Conservation (phyloP, 352 stramenopile species). For the Phytopythium sindhum region DNA sequence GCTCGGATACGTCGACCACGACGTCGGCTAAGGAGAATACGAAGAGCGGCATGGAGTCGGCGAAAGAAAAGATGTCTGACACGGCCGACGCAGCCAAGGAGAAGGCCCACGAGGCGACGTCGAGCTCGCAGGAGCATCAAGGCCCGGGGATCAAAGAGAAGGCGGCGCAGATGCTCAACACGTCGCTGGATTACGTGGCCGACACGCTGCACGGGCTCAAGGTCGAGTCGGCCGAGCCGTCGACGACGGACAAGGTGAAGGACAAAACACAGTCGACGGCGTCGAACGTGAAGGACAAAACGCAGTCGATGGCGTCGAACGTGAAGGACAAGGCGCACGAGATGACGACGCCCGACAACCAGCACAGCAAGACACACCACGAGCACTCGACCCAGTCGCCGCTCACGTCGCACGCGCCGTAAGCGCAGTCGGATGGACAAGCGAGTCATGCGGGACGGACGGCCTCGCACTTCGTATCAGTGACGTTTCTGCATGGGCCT, state of each 20-base stretch:
- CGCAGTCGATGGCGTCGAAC: neutral
- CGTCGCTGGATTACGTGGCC: slow-evolving; percentile 8
- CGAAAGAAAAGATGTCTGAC: slow-evolving; percentile 16
- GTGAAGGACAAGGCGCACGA: slow-evolving; percentile 1
- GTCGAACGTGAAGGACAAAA: neutral
- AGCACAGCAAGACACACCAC: neutral
- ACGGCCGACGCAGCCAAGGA: slow-evolving; percentile 15
- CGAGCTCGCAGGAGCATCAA: neutral
- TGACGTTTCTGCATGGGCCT: no score
- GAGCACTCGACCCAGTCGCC: neutral
- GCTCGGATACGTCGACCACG: slow-evolving; percentile 13
- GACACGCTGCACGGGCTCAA: slow-evolving; percentile 2
- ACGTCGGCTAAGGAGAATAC: slow-evolving; percentile 6
- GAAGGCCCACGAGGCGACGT: neutral
- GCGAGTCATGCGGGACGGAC: no score
- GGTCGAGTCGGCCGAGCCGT: neutral
- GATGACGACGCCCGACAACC: neutral
- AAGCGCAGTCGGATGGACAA: no score
- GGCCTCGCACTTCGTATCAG: no score
- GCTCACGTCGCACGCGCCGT: neutral
- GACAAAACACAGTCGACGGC: neutral
- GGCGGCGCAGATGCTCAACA: slow-evolving; percentile 6
- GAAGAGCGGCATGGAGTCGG: slow-evolving; percentile 11
- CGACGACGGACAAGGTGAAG: neutral
- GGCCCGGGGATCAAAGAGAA: neutral